Evolutionary conservation across 2,329 filamentous ascomycete species (phyloP), one percentile per base, ranked within the genome.

Genomic region (Aspergillus tamarii): DNA sequence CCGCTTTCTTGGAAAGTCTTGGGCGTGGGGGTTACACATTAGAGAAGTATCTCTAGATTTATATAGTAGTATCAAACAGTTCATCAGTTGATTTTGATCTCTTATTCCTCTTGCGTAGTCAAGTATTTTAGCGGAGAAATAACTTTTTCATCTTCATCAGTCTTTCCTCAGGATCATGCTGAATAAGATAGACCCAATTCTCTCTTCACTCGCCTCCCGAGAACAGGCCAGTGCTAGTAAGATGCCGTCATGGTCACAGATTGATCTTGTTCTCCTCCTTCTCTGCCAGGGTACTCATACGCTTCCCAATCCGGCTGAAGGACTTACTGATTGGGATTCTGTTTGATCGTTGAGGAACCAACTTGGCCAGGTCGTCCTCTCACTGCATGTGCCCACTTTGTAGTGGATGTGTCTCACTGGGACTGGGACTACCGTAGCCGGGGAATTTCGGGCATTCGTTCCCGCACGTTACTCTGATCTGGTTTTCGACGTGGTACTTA

Each of bases 401-500:
- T 30, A 52, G 26, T 52, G 14, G 28, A 52, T 32, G 48, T 52
- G 21, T 34, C 28, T 19, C 48, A 32, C 28, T 52, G 16, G 45
- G 36, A 19, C 36, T 45, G n/a, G n/a, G 21, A 39, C 21, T 34
- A 23, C 41, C 52, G 39, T 50, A 48, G 36, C 71, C 72, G 73
- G 73, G 67, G 64, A 66, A 57, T 68, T 68, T 66, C 72, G 72
- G 72, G 63, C 62, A 52, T 45, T 55, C 48, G 41, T 45, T 36
- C 63, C 63, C 63, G 59, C 66, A 62, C 58, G 62, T 60, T 68
- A 45, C 65, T 62, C 39, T 50, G 46, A 30, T 21, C 50, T 54
- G 23, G 55, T 19, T 63, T 23, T 59, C 57, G 46, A 60, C 56
- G 57, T 53, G 30, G 30, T 54, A 23, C 10, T 54, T 54, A 54